These are phyloP conservation scores for Bonnemaisonia californica DNA, from an alignment of 31 red algal species.

Conservation along the genomic window DNA sequence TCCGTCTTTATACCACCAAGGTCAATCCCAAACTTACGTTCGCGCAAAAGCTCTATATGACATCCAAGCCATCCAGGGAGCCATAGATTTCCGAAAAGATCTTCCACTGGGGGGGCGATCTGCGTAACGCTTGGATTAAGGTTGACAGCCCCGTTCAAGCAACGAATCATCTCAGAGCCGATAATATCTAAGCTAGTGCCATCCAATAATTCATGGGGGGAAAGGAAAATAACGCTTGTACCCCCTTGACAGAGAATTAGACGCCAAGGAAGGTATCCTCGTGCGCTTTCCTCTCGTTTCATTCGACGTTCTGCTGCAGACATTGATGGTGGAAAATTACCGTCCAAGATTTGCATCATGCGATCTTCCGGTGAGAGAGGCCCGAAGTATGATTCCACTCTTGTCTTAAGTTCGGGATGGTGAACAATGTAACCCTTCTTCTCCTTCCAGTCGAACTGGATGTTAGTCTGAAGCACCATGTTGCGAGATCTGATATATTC, in stretches of 20 bases:
- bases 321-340: background rate
- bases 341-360: background rate
- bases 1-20: background rate
- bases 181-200: background rate
- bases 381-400: background rate
- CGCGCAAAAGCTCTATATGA: background rate
- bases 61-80: background rate
- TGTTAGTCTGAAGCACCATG: background rate
- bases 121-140: background rate
- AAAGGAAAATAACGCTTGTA: background rate
- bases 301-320: background rate
- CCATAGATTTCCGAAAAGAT: background rate
- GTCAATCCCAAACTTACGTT: background rate
- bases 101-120: background rate
- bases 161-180: background rate
- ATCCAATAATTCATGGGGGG: background rate
- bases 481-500: background rate
- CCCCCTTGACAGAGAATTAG: background rate
- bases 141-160: background rate
- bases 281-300: background rate
- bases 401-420: background rate
- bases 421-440: background rate
- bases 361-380: background rate
- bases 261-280: background rate
- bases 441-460: background rate